Conservation (phyloP, 2,329 filamentous ascomycete species). For the Cladosporium phlei region DNA sequence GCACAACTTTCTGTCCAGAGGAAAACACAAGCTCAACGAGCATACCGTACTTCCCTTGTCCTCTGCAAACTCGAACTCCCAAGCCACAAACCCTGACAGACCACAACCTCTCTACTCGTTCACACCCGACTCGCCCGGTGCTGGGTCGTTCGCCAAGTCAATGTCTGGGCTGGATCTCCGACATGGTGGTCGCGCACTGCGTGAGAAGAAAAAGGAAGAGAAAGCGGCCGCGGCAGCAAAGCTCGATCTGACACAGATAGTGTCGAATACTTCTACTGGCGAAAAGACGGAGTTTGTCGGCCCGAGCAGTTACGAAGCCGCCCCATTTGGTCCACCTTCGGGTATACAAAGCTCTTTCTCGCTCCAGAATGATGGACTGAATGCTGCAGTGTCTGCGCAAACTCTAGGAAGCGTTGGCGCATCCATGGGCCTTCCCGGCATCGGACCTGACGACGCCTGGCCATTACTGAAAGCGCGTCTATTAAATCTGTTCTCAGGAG, state of each 20-base stretch:
- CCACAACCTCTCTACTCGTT: constrained; percentile 76
- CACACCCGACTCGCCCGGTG: constrained; percentile 67
- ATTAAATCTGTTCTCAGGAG: constrained; percentile 73
- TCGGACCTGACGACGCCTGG: constrained; percentile 70
- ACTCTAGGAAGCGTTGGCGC: constrained; percentile 42
- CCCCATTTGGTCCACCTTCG: constrained; percentile 25
- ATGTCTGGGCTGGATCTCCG: constrained; percentile 75
- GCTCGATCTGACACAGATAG: constrained; percentile 27
- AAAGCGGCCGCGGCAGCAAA: constrained; percentile 41
- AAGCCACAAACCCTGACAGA: constrained; percentile 68
- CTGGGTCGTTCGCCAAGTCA: constrained; percentile 70
- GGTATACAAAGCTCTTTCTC: constrained; percentile 28
- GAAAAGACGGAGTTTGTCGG: constrained; percentile 20
- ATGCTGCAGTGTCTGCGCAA: constrained; percentile 32
- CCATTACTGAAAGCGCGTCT: constrained; percentile 72
- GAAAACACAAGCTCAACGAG: constrained; percentile 72
- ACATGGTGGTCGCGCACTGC: constrained; percentile 68
- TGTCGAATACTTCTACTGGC: constrained; percentile 27
- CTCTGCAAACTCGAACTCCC: constrained; percentile 71
- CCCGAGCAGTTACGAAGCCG: constrained; percentile 19
- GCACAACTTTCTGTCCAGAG: constrained; percentile 72
- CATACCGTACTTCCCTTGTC: constrained; percentile 64
- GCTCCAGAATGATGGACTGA: constrained; percentile 12
- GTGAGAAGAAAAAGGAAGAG: constrained; percentile 64
- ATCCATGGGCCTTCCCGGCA: constrained; percentile 44